Percentiles rank a stretch among this genome's conserved stretches.
These are phyloP conservation scores for Pichia sp. DNA, from an alignment of 1,139 yeast species.

Conservation along the genomic window DNA sequence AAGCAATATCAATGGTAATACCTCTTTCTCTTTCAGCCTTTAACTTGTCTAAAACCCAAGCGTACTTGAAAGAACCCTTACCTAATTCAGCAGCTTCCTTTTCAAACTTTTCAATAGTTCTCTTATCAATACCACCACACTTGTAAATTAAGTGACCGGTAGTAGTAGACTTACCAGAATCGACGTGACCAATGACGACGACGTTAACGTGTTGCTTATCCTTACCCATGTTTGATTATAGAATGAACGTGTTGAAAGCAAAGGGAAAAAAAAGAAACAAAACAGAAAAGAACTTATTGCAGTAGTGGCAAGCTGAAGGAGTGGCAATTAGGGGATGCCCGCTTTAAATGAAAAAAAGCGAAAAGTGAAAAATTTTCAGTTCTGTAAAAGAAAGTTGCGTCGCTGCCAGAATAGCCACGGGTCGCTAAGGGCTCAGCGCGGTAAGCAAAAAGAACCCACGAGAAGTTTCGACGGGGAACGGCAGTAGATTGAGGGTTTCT, in stretches of 20 bases:
- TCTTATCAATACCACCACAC: conserved; percentile 76
- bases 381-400: background rate
- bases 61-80: conserved; percentile 98
- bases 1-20: too few relatives aligned
- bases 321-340: background rate
- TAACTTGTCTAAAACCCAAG: conserved; percentile 78
- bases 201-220: conserved; percentile 97
- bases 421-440: background rate
- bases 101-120: conserved; percentile 98
- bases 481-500: background rate
- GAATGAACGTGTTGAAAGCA: conserved; percentile 1
- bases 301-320: background rate
- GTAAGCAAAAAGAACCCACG: background rate
- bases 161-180: conserved; percentile 96
- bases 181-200: conserved; percentile 99
- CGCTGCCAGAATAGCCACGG: background rate
- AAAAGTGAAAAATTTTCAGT: background rate
- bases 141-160: conserved; percentile 98
- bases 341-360: background rate
- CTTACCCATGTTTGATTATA: conserved; percentile 43
- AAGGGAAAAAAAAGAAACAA: background rate
- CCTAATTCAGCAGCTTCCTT: conserved; percentile 98
- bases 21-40: too few relatives aligned
- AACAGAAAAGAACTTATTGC: background rate
- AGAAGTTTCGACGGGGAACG: background rate